phyloP scores from a whole-genome alignment of 768 basidiomycete species.

The Mycena vulgaris region DNA sequence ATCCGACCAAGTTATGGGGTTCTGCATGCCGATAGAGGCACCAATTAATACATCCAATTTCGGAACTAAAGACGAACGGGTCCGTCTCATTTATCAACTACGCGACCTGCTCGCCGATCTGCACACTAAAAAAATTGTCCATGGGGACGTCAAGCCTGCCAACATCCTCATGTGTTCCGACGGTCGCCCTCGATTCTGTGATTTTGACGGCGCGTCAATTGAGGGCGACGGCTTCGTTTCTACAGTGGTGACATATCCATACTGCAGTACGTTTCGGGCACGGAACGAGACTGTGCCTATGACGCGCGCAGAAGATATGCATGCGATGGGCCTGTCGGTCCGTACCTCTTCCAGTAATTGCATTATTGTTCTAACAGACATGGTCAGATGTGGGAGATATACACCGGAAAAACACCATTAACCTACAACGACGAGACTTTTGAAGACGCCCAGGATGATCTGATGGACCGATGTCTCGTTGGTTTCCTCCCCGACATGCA shows the following conservation, averaged over 20 bases:
- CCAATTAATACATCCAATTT: neutral
- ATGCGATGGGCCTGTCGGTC: conserved; percentile 8
- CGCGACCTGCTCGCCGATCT: conserved; percentile 2
- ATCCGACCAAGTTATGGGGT: neutral
- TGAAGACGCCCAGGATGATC: neutral
- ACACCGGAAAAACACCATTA: conserved; percentile 8
- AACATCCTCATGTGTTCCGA: conserved; percentile 19
- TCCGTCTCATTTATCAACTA: conserved; percentile 1
- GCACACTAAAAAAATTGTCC: neutral
- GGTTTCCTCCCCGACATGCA: conserved; percentile 2
- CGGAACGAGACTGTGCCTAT: neutral
- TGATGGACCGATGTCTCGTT: neutral
- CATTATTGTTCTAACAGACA: neutral
- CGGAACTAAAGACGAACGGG: neutral
- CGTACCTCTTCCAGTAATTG: neutral
- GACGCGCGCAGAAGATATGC: conserved; percentile 15
- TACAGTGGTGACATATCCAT: neutral
- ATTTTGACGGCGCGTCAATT: conserved; percentile 10
- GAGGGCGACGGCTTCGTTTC: conserved; percentile 3
- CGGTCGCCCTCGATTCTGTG: conserved; percentile 10
- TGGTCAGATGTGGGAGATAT: conserved; percentile 13
- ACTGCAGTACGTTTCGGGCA: neutral
- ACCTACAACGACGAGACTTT: neutral
- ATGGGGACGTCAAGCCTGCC: conserved; percentile 16
- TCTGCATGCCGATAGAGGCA: conserved; percentile 8